phyloP scores from a whole-genome alignment of 768 basidiomycete species.

The Kwoniella dejecticola region DNA sequence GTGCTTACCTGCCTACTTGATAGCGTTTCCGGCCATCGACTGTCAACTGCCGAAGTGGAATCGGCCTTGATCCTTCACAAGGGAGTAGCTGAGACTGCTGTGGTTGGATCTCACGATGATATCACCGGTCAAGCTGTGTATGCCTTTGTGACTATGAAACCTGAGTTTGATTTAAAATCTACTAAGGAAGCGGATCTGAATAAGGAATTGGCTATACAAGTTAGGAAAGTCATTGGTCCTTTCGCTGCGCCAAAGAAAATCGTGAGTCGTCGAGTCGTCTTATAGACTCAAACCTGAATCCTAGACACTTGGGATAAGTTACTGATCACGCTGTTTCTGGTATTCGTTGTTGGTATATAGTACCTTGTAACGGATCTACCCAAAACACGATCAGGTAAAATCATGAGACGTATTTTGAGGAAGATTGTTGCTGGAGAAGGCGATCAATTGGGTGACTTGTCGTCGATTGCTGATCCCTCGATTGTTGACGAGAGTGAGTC shows the following conservation, averaged over 20 bases:
- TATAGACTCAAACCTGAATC: too few relatives aligned
- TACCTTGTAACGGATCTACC: constrained; percentile 67
- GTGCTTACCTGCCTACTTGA: too few relatives aligned
- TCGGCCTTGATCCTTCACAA: constrained; percentile 91
- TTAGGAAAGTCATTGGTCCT: constrained; percentile 95
- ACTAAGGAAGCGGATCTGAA: constrained; percentile 68
- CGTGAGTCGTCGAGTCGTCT: constrained; percentile 60
- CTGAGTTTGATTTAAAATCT: constrained; percentile 78
- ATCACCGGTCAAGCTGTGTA: constrained; percentile 68
- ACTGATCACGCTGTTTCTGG: too few relatives aligned
- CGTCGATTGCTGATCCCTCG: constrained; percentile 84
- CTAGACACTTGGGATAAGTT: too few relatives aligned
- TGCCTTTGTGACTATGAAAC: constrained; percentile 92
- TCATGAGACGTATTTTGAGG: constrained; percentile 91
- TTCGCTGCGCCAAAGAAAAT: constrained; percentile 97
- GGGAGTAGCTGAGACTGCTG: constrained; percentile 94
- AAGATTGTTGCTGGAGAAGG: constrained; percentile 86
- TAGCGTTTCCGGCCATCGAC: constrained; percentile 85
- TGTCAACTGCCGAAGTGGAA: constrained; percentile 98
- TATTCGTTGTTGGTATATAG: too few relatives aligned
- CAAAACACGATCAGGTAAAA: constrained; percentile 94
- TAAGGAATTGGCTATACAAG: constrained; percentile 91
- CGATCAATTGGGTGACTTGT: constrained; percentile 84
- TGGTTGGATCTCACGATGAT: constrained; percentile 55
- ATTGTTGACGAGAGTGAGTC: constrained; percentile 71